These are phyloP conservation scores for Pisolithus marmoratus DNA, from an alignment of 768 basidiomycete genomes.

Conservation along the genomic window DNA sequence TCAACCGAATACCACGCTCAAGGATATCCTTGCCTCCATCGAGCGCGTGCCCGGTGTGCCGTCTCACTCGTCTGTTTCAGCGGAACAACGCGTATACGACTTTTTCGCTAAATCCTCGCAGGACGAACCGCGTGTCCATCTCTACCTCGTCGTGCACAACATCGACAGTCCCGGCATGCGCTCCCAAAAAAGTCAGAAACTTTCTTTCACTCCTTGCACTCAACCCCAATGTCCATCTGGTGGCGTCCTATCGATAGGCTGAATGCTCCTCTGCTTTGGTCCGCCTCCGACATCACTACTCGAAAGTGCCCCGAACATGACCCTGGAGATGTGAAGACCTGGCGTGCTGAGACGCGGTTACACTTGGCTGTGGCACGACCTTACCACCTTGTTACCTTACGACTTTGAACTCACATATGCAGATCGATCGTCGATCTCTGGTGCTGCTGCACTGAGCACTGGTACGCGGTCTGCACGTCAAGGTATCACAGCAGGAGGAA, in stretches of 20 bases:
- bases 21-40: conserved; percentile 61
- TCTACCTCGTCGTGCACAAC: conserved; percentile 86
- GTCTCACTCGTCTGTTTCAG: conserved; percentile 18
- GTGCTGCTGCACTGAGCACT: conserved; percentile 36
- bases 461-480: conserved; percentile 21
- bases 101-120: conserved; percentile 41
- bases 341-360: conserved; percentile 41
- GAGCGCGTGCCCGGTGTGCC: conserved; percentile 31
- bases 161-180: conserved; percentile 77
- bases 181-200: conserved; percentile 52
- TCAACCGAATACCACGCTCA: conserved; percentile 60
- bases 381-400: conserved; percentile 81
- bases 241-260: conserved; percentile 86
- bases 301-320: conserved; percentile 36
- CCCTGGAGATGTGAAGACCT: conserved; percentile 5
- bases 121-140: conserved; percentile 28
- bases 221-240: conserved; percentile 71
- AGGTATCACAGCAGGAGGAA: conserved; percentile 23
- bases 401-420: conserved; percentile 68
- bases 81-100: conserved; percentile 62
- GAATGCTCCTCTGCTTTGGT: conserved; percentile 80
- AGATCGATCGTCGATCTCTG: conserved; percentile 57
- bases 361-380: conserved; percentile 84
- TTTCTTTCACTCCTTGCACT: conserved; percentile 69
- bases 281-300: conserved; percentile 55